These are phyloP conservation scores for Auricularia sp. DNA, from an alignment of 768 basidiomycete species.

Conservation along the genomic window DNA sequence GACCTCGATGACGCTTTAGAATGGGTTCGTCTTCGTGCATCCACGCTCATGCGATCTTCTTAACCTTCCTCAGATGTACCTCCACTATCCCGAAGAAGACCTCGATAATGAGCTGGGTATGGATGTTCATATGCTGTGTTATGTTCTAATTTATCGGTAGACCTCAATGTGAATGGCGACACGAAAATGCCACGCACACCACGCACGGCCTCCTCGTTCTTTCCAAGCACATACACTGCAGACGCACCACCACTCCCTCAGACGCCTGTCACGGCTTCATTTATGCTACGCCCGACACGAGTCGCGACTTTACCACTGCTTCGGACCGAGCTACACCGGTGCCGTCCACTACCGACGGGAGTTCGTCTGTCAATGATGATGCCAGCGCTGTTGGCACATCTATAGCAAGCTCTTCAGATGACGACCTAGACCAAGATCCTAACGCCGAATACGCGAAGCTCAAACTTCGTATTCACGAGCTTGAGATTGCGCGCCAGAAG, in stretches of 20 bases:
- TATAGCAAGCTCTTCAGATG: neutral
- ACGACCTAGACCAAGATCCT: constrained; percentile 38
- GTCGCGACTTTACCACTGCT: neutral
- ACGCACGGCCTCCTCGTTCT: constrained; percentile 3
- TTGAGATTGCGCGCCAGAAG: constrained; percentile 26
- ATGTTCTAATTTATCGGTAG: neutral
- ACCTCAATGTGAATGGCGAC: neutral
- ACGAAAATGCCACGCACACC: constrained; percentile 2
- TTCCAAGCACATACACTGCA: neutral
- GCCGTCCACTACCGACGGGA: neutral
- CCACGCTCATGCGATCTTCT: neutral
- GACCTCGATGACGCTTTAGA: constrained; percentile 85
- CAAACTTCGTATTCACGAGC: constrained; percentile 44
- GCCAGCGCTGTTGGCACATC: neutral
- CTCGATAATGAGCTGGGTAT: constrained; percentile 24
- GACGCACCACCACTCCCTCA: constrained; percentile 4
- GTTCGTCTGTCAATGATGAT: neutral
- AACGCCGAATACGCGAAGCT: constrained; percentile 52
- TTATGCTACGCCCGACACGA: neutral
- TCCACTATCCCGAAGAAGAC: constrained; percentile 54
- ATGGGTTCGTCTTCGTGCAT: constrained; percentile 51
- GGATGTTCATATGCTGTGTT: no score
- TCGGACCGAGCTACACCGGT: neutral
- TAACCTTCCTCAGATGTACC: constrained; percentile 39
- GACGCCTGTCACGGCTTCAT: constrained; percentile 1